Evolutionary conservation across 2,329 filamentous ascomycete genomes (phyloP).

Genomic region (Uncinocarpus reesii): DNA sequence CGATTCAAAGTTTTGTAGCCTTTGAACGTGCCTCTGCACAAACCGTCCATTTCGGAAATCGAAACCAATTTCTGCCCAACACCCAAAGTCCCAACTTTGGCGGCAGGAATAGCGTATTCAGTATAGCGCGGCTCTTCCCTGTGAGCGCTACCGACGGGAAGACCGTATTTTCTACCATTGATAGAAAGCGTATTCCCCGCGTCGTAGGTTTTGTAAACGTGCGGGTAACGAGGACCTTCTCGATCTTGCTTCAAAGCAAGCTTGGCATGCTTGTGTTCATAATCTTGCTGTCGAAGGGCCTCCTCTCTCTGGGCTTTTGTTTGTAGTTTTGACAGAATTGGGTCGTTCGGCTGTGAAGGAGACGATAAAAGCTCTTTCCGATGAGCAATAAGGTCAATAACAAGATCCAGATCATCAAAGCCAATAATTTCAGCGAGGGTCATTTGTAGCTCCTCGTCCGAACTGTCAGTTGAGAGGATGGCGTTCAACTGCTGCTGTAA

Average conservation of each 20-base stretch:
- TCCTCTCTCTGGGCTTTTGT: slow-evolving; percentile 70
- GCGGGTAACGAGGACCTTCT: slow-evolving; percentile 70
- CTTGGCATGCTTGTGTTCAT: slow-evolving; percentile 67
- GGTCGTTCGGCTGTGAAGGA: slow-evolving; percentile 23
- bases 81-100: slow-evolving; percentile 63
- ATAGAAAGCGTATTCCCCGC: slow-evolving; percentile 77
- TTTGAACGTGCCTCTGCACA: slow-evolving; percentile 85
- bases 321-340: slow-evolving; percentile 50
- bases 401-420: slow-evolving; percentile 85
- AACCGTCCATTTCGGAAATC: slow-evolving; percentile 73
- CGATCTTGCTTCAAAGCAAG: slow-evolving; percentile 62
- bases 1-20: slow-evolving; percentile 89
- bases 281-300: slow-evolving; percentile 62
- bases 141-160: slow-evolving; percentile 65
- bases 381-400: slow-evolving; percentile 78
- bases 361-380: slow-evolving; percentile 53
- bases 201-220: slow-evolving; percentile 76
- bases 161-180: slow-evolving; percentile 68
- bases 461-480: slow-evolving; percentile 57
- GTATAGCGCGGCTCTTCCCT: slow-evolving; percentile 71
- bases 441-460: slow-evolving; percentile 83
- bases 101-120: slow-evolving; percentile 77
- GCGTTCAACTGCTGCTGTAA: slow-evolving; percentile 68
- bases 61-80: slow-evolving; percentile 63
- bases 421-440: slow-evolving; percentile 81